These are phyloP conservation scores for Stentor coeruleus DNA, from an alignment of 73 alveolate genomes.

Conservation along the genomic window DNA sequence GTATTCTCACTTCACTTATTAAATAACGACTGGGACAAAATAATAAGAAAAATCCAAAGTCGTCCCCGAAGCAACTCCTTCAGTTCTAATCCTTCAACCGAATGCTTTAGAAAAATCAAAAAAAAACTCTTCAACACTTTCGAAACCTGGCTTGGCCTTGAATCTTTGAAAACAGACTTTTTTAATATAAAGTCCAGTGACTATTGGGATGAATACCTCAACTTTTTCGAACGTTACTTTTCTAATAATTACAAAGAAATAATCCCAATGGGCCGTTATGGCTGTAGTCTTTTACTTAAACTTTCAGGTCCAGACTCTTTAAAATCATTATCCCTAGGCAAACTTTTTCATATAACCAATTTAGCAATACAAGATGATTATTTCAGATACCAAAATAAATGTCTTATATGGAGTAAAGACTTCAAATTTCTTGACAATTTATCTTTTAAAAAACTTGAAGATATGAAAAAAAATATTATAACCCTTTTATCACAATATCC, in stretches of 20 bases:
- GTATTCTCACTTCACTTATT: not conserved
- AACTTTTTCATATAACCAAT: not conserved
- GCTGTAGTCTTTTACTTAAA: not conserved
- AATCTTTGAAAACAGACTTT: not conserved
- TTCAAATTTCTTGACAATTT: not conserved
- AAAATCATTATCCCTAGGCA: not conserved
- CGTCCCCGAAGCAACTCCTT: no score
- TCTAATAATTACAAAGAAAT: no score
- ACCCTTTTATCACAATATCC: not conserved
- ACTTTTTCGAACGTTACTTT: not conserved
- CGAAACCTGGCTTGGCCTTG: not conserved
- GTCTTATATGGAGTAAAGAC: not conserved
- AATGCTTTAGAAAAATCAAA: no score
- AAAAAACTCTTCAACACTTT: not conserved
- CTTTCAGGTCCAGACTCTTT: not conserved
- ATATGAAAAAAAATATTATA: no score
- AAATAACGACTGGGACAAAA: not conserved
- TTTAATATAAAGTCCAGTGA: not conserved
- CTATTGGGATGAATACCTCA: not conserved
- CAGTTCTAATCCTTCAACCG: not conserved
- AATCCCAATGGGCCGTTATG: not conserved
- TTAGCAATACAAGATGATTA: not conserved
- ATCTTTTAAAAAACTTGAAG: not conserved
- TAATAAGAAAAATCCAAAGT: not conserved
- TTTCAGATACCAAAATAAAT: no score